Evolutionary conservation across 768 basidiomycete species (phyloP), one percentile per base, ranked within the genome.

Genomic region (Clavaria fumosa): DNA sequence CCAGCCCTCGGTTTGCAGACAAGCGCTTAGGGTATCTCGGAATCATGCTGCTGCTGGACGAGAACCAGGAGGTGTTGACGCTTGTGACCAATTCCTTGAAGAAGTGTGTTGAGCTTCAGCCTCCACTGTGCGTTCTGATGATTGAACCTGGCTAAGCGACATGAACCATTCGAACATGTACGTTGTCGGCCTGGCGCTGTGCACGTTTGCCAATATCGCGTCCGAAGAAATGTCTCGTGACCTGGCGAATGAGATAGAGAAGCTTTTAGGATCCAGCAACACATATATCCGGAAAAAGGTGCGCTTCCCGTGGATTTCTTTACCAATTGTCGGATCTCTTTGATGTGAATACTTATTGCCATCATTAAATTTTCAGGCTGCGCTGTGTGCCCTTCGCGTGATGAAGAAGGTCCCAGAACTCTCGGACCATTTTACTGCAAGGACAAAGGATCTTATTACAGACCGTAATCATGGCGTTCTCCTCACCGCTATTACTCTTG

Each of bases 131-230:
- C 1, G 27, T 22, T 20, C 7, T 43, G 41, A 23, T 28, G 31
- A 9, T 34, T 41, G 30, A 32, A 41, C 48, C 23, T 5, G 34
- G 37, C 12, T 10, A 49, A 99, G 93, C 61, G 95, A 99, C 60
- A 86, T 99, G 88, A 97, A 97, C 58, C 91, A 96, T 56, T 79
- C 91, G 1, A 96, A 96, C 59, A 95, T 95, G 86, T 97, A 96
- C 56, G 86, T 84, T 3, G 95, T 97, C 18, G 95, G 95, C 4
- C 71, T 99, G 39, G 93, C 90, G 2, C 73, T 99, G 23, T 96
- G 90, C 51, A 97, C 95, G 0, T 97, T 99, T 53, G 95, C 93
- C 41, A 96, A 97, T 53, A 97, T 97, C 47, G 89, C 95, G 7
- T 95, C 90, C 14, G 95, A 99, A 58, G 95, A 99, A 60, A 99